Evolutionary conservation across 139 green algal genomes (phyloP).

Genomic region (Ettlia oleoabundans): DNA sequence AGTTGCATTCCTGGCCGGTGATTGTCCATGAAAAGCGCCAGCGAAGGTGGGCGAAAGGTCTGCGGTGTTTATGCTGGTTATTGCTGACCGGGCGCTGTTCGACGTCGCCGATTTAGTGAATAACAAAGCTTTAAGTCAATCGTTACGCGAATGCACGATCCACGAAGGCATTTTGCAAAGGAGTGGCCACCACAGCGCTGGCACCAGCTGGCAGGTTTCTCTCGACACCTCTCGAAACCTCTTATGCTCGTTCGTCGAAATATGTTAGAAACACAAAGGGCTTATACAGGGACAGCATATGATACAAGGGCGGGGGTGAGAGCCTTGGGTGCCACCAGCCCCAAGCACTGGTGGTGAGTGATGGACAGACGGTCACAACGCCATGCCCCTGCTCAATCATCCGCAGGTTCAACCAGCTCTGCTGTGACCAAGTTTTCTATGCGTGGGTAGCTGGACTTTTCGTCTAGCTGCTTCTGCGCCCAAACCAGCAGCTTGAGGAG

Average conservation of each 20-base stretch:
- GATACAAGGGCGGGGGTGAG: background rate
- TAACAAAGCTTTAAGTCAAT: too few relatives aligned
- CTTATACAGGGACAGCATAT: background rate
- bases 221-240: too few relatives aligned
- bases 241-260: too few relatives aligned
- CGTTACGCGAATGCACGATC: too few relatives aligned
- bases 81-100: too few relatives aligned
- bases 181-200: too few relatives aligned
- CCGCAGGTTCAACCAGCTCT: conserved; percentile 17
- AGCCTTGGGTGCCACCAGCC: background rate
- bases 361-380: background rate
- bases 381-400: too few relatives aligned
- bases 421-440: conserved; percentile 78
- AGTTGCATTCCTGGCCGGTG: background rate
- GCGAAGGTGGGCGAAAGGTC: background rate
- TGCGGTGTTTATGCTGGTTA: too few relatives aligned
- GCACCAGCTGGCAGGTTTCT: too few relatives aligned
- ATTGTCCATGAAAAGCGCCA: background rate
- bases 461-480: conserved; percentile 75
- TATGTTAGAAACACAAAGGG: background rate
- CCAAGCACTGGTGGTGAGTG: background rate
- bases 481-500: conserved; percentile 87
- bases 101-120: too few relatives aligned
- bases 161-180: too few relatives aligned
- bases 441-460: conserved; percentile 70